Evolutionary conservation across 805 yeast species (phyloP).

Genomic region (Pichia insulana): DNA sequence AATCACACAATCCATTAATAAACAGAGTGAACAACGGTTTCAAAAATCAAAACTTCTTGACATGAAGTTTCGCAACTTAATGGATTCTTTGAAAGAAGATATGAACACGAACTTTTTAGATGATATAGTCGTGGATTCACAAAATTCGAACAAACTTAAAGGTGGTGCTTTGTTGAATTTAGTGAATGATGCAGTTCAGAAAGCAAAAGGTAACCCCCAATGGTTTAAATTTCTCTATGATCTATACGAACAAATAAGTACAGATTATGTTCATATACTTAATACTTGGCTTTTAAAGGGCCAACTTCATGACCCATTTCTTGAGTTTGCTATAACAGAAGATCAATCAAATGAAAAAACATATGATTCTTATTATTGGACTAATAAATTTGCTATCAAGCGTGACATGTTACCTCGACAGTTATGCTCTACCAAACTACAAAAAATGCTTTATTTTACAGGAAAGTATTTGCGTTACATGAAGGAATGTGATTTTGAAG

Average conservation of each 20-base stretch:
- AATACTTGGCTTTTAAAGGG: constrained; percentile 79
- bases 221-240: constrained; percentile 43
- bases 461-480: constrained; percentile 80
- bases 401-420: constrained; percentile 68
- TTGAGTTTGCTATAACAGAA: constrained; percentile 70
- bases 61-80: constrained; percentile 26
- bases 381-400: constrained; percentile 63
- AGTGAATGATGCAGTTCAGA: constrained; percentile 48
- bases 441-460: constrained; percentile 61
- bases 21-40: constrained; percentile 35
- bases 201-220: constrained; percentile 55
- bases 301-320: constrained; percentile 62
- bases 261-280: constrained; percentile 56
- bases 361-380: constrained; percentile 56
- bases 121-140: constrained; percentile 41
- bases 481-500: constrained; percentile 30
- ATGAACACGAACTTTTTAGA: constrained; percentile 29
- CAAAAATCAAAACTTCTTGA: constrained; percentile 22
- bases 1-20: constrained; percentile 39
- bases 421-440: constrained; percentile 43
- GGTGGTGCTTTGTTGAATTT: constrained; percentile 70
- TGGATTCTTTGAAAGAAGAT: constrained; percentile 32
- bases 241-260: constrained; percentile 51
- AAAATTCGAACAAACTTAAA: constrained; percentile 48
- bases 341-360: constrained; percentile 1